Evolutionary conservation across 2,329 filamentous ascomycete species (phyloP), one percentile per base, ranked within the genome.

Genomic region (Calonectria crousiana): DNA sequence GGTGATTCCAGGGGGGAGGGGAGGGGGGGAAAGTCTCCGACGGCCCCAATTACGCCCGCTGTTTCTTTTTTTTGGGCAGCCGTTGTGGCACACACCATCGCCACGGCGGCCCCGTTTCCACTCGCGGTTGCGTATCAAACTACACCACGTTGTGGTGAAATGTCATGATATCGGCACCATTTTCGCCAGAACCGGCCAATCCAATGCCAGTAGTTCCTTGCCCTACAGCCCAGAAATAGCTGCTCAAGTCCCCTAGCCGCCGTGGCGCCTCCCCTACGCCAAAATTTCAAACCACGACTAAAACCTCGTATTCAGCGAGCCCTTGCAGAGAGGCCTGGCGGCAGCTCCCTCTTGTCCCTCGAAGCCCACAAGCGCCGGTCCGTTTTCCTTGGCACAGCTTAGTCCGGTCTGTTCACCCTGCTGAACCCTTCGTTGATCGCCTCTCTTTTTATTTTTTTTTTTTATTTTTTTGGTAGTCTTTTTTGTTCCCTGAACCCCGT

Each of bases 241-340:
- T 52, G 18, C 20, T 68, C 23, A 56, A 30, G 13, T 36, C 38
- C 51, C 66, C 38, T 56, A 53, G 66, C 49, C 66, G 60, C 66
- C 51, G 66, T 44, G 66, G 41, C 36, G 53, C 67, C 41, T 49
- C 67, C 53, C 52, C 44, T 62, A 51, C 3, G 67, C 67, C 67
- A 58, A 44, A 44, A 44, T 68, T 68, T 56, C 65, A 67, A 67
- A 67, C 60, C 60, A 65, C 38, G 60, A 41, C 60, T 49, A 70
- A 64, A 64, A 70, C 67, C 67, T 70, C 67, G 67, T 70, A 70
- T 70, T 70, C 67, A 32, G 20, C 28, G n/a, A 36, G 23, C 67
- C 28, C 67, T 52, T 64, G 60, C 38, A 64, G 58, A 64, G 56
- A 36, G 34, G 34, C 56, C 56, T 32, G 10, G 60, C 60, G 41